Evolutionary conservation across 805 yeast genomes (phyloP).

Genomic region (Lipomyces mesembrius): DNA sequence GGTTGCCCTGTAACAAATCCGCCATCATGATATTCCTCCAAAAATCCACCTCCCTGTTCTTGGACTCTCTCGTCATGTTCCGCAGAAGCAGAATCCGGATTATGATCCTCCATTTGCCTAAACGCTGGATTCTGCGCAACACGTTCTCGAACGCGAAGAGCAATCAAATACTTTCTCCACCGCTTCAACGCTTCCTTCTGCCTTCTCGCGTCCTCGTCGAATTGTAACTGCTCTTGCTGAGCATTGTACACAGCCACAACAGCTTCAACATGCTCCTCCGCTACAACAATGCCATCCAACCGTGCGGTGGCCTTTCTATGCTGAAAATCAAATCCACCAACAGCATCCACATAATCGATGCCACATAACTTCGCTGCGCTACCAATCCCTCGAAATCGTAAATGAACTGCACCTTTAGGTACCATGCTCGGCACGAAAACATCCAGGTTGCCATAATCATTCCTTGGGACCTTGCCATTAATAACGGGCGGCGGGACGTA

Average conservation of each 20-base stretch:
- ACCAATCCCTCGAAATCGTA: constrained; percentile 54
- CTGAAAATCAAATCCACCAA: constrained; percentile 79
- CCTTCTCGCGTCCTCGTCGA: constrained; percentile 25
- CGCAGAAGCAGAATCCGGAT: constrained; percentile 12
- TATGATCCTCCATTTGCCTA: constrained; percentile 22
- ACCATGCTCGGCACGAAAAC: constrained; percentile 78
- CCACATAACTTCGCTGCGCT: constrained; percentile 72
- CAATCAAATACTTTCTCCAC: constrained; percentile 47
- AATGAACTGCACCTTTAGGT: constrained; percentile 74
- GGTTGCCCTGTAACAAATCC: neutral
- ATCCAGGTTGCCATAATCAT: constrained; percentile 84
- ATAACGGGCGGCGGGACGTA: constrained; percentile 68
- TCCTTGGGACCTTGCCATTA: constrained; percentile 72
- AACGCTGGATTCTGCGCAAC: constrained; percentile 37
- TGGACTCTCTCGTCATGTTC: constrained; percentile 8
- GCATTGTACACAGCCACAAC: constrained; percentile 51
- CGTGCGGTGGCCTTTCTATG: constrained; percentile 59
- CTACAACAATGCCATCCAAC: constrained; percentile 77
- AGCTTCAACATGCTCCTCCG: constrained; percentile 64
- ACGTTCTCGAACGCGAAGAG: constrained; percentile 41
- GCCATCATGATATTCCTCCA: neutral
- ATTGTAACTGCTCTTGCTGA: constrained; percentile 23
- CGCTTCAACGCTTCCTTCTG: constrained; percentile 40
- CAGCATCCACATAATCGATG: constrained; percentile 85
- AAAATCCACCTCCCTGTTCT: constrained; percentile 5